Conservation (phyloP, 2,329 filamentous ascomycete genomes). For the Fusarium algeriense region DNA sequence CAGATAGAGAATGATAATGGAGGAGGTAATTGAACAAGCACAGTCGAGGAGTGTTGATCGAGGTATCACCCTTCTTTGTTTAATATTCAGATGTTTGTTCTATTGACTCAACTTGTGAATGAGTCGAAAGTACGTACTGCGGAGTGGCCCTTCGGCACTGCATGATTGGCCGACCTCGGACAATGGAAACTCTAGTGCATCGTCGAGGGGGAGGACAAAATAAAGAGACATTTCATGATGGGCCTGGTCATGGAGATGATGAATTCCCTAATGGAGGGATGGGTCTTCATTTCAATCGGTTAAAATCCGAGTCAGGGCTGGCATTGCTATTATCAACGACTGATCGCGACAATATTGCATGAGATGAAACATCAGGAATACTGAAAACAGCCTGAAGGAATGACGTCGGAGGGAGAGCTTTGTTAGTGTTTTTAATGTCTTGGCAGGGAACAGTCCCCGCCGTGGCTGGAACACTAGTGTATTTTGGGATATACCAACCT, state of each 20-base stretch:
- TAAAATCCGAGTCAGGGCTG: background rate
- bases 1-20: background rate
- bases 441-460: slow-evolving; percentile 9
- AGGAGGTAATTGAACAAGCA: background rate
- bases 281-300: background rate
- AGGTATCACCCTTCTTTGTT: slow-evolving; percentile 21
- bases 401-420: slow-evolving; percentile 24
- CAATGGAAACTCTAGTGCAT: slow-evolving; percentile 28
- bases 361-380: background rate
- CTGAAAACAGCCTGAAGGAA: background rate
- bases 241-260: background rate
- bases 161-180: slow-evolving; percentile 43
- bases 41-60: slow-evolving; percentile 13
- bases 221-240: slow-evolving; percentile 26
- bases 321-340: background rate
- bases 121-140: slow-evolving; percentile 38
- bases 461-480: slow-evolving; percentile 20
- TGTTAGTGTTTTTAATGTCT: slow-evolving; percentile 1
- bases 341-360: background rate
- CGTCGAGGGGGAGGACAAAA: slow-evolving; percentile 8
- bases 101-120: slow-evolving; percentile 42
- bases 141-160: slow-evolving; percentile 23
- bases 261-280: background rate
- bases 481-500: background rate
- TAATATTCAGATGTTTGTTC: slow-evolving; percentile 34